Evolutionary conservation across 148 eudicot genomes (phyloP), one percentile per base, ranked within the genome.

Genomic region (Rhododendron molle): DNA sequence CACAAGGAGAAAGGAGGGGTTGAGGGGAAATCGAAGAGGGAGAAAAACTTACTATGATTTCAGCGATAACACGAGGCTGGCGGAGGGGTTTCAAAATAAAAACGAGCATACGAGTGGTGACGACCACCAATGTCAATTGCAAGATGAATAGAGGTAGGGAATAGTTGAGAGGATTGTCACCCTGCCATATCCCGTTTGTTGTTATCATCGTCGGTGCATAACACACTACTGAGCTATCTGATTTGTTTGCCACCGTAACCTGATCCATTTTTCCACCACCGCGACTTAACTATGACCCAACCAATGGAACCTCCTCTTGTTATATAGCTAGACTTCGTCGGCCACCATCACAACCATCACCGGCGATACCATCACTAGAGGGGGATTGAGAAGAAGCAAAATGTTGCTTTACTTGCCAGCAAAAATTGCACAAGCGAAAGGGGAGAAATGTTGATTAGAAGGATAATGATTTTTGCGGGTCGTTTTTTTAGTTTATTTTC

Each of bases 101-200:
- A 79, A 88, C 95, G 26, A 93, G 92, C 89, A 87, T 8, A 49
- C 94, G 92, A 85, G 94, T 93, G 28, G 89, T 89, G 36, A 93
- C 87, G 3, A 93, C 93, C 34, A 93, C 91, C 85, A 93, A 85
- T 4, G 92, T 88, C 76, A 95, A 86, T 86, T 95, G 98, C 83
- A 95, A 76, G 72, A 93, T 93, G 82, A 95, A 87, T 34, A 95
- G 93, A 4, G 96, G 95, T 62, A 95, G 91, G 4, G 98, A 92
- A 83, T 90, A 93, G 50, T 92, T 89, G 44, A 95, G 91, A 52
- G 98, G 98, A 88, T 91, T 90, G 80, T 93, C 94, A 26, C 95
- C 95, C 88, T 95, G 98, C 91, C 94, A 95, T 9, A 93, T 89
- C 78, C 98, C 98, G 76, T 95, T 93, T 8, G 96, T 93, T 83